phyloP scores from a whole-genome alignment of 345 rosid genomes.

The Murraya koenigii region DNA sequence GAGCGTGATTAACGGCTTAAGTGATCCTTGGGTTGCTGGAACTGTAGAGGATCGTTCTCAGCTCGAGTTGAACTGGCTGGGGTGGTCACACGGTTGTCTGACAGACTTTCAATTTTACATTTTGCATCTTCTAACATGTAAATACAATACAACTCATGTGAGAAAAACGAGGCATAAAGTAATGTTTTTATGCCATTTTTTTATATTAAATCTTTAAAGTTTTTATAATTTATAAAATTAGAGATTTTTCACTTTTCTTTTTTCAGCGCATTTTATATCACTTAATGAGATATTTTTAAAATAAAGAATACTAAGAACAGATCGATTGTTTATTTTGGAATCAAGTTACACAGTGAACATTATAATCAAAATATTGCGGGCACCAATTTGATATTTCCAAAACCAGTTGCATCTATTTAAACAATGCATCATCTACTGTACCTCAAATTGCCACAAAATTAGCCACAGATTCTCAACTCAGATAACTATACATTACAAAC shows the following conservation, averaged over 20 bases:
- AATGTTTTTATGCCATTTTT: no score
- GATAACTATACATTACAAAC: not conserved
- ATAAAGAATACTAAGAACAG: no score
- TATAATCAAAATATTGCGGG: not conserved
- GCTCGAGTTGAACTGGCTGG: fast-evolving
- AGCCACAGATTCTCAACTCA: not conserved
- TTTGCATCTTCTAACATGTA: no score
- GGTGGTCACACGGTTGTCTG: not conserved
- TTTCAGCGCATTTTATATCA: no score
- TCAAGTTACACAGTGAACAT: not conserved
- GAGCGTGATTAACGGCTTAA: not conserved
- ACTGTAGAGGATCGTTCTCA: not conserved
- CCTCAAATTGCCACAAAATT: not conserved
- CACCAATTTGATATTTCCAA: not conserved
- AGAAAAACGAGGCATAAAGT: no score
- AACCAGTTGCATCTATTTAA: not conserved
- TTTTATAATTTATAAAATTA: no score
- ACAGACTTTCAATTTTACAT: not conserved
- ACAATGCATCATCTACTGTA: not conserved
- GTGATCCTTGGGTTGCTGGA: fast-evolving
- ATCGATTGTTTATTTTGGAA: not conserved
- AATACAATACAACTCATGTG: no score
- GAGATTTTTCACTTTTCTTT: no score
- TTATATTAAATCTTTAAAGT: no score
- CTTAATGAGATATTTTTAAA: no score